Conservation (phyloP, 1,284 basidiomycete genomes). For the Athelia sp. region DNA sequence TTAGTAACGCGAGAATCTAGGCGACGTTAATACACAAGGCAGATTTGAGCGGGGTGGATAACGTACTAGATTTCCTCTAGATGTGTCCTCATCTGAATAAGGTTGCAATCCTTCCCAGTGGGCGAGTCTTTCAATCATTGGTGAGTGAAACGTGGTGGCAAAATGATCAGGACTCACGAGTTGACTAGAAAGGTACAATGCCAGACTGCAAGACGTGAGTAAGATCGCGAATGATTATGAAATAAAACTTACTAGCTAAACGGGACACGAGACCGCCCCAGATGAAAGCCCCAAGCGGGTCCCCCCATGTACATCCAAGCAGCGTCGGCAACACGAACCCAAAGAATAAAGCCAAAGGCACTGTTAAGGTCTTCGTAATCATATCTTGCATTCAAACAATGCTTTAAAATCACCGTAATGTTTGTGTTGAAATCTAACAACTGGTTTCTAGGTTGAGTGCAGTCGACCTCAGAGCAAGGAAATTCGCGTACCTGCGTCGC, state of each 20-base stretch:
- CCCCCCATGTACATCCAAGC: constrained; percentile 53
- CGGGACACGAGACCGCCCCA: constrained; percentile 66
- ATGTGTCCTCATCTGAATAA: constrained; percentile 76
- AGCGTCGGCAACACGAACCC: constrained; percentile 55
- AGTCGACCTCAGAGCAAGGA: background rate
- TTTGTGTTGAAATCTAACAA: constrained; percentile 70
- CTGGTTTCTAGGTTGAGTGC: constrained; percentile 29
- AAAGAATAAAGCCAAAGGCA: constrained; percentile 54
- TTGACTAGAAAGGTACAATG: constrained; percentile 80
- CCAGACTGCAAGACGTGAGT: constrained; percentile 44
- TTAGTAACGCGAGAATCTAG: constrained; percentile 65
- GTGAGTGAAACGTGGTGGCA: background rate
- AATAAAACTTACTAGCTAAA: constrained; percentile 44
- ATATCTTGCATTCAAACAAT: too few species aligned
- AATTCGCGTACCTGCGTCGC: constrained; percentile 53
- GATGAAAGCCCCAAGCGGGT: constrained; percentile 58
- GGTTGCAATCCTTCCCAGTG: constrained; percentile 78
- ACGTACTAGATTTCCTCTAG: constrained; percentile 63
- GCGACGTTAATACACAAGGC: background rate
- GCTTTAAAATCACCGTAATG: constrained; percentile 48
- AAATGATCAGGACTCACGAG: constrained; percentile 41
- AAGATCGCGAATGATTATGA: background rate
- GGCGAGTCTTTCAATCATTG: constrained; percentile 39
- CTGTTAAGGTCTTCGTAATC: constrained; percentile 21
- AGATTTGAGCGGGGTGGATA: background rate